These are phyloP conservation scores for Claviceps sp. DNA, from an alignment of 2,329 filamentous ascomycete species.

Conservation along the genomic window DNA sequence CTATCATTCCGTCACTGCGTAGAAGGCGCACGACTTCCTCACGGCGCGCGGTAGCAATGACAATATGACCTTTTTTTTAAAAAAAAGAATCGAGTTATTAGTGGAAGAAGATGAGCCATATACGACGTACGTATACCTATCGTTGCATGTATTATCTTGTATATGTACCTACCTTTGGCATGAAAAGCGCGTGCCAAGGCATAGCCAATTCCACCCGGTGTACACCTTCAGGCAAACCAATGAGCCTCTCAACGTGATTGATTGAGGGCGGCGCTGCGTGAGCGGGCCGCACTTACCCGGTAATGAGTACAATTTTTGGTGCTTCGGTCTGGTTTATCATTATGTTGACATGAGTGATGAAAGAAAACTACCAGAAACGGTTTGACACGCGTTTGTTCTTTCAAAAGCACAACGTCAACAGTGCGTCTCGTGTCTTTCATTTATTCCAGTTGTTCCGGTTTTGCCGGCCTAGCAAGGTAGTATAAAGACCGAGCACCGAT, in stretches of 20 bases:
- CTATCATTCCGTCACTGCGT: neutral
- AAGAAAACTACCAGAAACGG: too few species aligned
- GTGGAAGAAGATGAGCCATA: neutral
- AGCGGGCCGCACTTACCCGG: neutral
- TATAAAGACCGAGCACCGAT: neutral
- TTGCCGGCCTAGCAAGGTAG: neutral
- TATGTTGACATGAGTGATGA: neutral
- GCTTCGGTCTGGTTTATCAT: neutral
- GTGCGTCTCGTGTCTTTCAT: neutral
- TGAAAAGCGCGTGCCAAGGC: neutral
- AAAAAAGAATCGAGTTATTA: neutral
- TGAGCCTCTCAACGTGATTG: neutral
- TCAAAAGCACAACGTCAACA: neutral
- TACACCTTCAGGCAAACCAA: neutral
- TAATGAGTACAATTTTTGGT: neutral
- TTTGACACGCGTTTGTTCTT: neutral
- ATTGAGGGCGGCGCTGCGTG: neutral
- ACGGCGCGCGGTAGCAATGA: neutral
- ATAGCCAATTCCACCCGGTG: neutral
- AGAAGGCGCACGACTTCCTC: neutral
- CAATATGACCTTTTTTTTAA: neutral
- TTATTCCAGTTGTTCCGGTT: neutral
- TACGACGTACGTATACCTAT: neutral
- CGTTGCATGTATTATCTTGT: neutral
- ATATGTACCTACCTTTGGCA: neutral